phyloP scores from a whole-genome alignment of 2,329 filamentous ascomycete genomes.

The Aspergillus sclerotialis region DNA sequence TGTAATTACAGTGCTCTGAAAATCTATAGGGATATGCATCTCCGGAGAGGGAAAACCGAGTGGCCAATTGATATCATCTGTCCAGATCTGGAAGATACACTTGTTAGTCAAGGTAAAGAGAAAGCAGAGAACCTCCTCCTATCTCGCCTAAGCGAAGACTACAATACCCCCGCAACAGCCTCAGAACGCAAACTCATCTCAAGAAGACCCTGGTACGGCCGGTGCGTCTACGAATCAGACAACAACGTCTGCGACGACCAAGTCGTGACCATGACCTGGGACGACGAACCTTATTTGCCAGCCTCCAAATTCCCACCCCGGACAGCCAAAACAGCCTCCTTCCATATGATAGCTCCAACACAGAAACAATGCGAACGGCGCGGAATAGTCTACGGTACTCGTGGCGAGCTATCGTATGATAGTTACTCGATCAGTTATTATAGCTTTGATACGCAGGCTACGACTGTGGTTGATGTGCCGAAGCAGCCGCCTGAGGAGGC shows the following conservation, averaged over 20 bases:
- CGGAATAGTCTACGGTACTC: constrained; percentile 76
- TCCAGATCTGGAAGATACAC: constrained; percentile 80
- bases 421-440: constrained; percentile 68
- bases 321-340: constrained; percentile 73
- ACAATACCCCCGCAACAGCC: constrained; percentile 44
- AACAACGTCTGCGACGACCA: constrained; percentile 95
- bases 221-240: constrained; percentile 90
- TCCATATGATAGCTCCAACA: constrained; percentile 93
- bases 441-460: constrained; percentile 56
- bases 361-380: constrained; percentile 80
- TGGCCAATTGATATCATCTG: constrained; percentile 91
- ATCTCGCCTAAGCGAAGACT: constrained; percentile 47
- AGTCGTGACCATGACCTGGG: constrained; percentile 80
- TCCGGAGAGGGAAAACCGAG: constrained; percentile 58
- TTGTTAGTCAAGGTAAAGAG: constrained; percentile 37
- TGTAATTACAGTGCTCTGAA: constrained; percentile 83
- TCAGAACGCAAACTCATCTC: constrained; percentile 51
- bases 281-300: constrained; percentile 49
- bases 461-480: constrained; percentile 52
- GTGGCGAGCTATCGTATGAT: constrained; percentile 82
- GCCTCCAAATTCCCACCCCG: constrained; percentile 26
- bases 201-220: constrained; percentile 65
- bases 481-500: constrained; percentile 51
- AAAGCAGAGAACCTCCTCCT: constrained; percentile 48
- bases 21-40: constrained; percentile 66